Conservation (phyloP, 1,284 basidiomycete species). For the Tremellales sp. region DNA sequence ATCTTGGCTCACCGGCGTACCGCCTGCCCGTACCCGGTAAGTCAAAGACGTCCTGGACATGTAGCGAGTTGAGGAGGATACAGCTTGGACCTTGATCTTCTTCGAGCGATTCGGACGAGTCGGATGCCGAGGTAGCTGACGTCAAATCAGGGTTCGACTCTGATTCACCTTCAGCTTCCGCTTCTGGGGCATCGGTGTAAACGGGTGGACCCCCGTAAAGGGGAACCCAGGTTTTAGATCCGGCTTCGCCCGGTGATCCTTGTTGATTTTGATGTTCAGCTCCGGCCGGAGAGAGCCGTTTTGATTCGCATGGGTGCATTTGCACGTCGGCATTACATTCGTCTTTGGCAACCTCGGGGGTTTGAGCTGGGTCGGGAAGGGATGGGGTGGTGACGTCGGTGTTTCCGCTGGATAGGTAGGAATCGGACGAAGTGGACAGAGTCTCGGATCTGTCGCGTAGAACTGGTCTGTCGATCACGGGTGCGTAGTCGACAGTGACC, state of each 20-base stretch:
- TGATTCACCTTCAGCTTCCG: neutral
- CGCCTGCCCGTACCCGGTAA: constrained; percentile 25
- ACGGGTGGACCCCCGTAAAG: neutral
- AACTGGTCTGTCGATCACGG: constrained; percentile 9
- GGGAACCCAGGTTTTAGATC: neutral
- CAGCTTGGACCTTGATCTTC: constrained; percentile 32
- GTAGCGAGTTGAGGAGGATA: constrained; percentile 44
- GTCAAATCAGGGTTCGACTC: neutral
- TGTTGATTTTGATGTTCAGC: neutral
- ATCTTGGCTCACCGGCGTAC: constrained; percentile 11
- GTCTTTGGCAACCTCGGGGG: constrained; percentile 8
- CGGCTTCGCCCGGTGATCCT: neutral
- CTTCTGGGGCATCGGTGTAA: no score
- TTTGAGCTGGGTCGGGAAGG: constrained; percentile 4
- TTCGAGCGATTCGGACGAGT: constrained; percentile 7
- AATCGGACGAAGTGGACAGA: constrained; percentile 37
- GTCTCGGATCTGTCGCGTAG: constrained; percentile 29
- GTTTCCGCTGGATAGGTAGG: constrained; percentile 28
- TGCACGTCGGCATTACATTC: constrained; percentile 29
- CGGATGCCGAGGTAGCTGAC: neutral
- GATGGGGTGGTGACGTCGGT: constrained; percentile 31
- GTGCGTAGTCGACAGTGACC: neutral
- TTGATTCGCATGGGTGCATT: constrained; percentile 45
- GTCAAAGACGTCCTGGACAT: constrained; percentile 45
- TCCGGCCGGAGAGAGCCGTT: constrained; percentile 17